Base-by-base conservation (phyloP, 2,329 filamentous ascomycete genomes). In the Sarocladiaceae sp. region DNA sequence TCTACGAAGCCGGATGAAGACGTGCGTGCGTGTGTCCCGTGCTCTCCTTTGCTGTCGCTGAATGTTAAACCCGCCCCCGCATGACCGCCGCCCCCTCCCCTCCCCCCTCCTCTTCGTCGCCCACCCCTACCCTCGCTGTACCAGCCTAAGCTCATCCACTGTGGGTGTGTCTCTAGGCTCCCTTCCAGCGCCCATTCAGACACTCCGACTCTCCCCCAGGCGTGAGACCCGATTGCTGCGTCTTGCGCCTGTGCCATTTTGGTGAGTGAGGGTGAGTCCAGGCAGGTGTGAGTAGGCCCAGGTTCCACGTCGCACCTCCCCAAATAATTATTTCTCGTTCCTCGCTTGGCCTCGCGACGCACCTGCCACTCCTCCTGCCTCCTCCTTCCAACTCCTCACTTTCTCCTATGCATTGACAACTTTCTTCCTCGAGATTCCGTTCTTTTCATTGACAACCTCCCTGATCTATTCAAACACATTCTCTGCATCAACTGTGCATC, bases 261-360 rank as follows among this genome's bases (percentile, higher is more conserved):
- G 12, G 17, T 42, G 17, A 15, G 37, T 42, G 35, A 6, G 8
- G 10, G 35, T 37, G 37, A 36, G 33, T 42, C 37, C 37, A 42
- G 18, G 37, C 44, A 33, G 26, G 25, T 48, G 26, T 11, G n/a
- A 48, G 44, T n/a, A 20, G 18, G 40, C 10, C 44, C 26, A 46
- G 44, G 44, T 48, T 48, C 44, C 44, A 48, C 44, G 44, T 50
- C 47, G 47, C 47, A 36, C 23, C 52, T 50, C 35, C 52, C 52
- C 20, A 53, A 53, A 49, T 39, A 49, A 50, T 44, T 50, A 53
- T 50, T 53, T 53, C 36, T 51, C 52, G 48, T 55, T 31, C 49
- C 49, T 51, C 35, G 36, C 49, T 33, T 51, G 47, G 29, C 31
- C 33, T 50, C 29, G 29, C 29, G 29, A 37, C 29, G 47, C 47